These are phyloP conservation scores for Capsicum rhomboideum DNA, from an alignment of 257 asterid species.

Conservation along the genomic window DNA sequence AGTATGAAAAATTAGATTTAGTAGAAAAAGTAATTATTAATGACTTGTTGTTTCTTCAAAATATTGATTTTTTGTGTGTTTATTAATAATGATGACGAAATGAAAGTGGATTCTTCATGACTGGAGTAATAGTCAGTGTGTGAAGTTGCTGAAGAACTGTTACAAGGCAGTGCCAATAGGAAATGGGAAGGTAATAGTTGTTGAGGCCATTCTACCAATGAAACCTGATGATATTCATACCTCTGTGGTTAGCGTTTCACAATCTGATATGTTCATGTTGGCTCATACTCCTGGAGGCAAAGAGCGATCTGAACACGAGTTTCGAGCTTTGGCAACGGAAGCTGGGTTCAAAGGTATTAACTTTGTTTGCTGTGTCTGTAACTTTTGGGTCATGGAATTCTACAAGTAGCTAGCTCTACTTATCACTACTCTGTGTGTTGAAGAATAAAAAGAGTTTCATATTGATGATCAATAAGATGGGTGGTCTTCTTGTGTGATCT, in stretches of 20 bases:
- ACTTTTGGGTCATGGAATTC: constrained; percentile 31
- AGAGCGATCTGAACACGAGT: constrained; percentile 19
- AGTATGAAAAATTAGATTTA: background rate
- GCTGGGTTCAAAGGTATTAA: constrained; percentile 27
- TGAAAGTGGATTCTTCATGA: constrained; percentile 36
- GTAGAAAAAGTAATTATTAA: background rate
- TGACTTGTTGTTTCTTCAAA: too few species aligned
- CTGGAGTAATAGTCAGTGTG: constrained; percentile 28
- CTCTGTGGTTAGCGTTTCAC: background rate
- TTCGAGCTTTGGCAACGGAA: constrained; percentile 18
- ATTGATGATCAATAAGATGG: too few species aligned
- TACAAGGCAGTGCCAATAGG: constrained; percentile 18
- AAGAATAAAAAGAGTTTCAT: too few species aligned
- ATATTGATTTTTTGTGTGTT: too few species aligned
- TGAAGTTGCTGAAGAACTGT: constrained; percentile 23
- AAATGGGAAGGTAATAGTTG: constrained; percentile 24
- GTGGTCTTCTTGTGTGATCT: too few species aligned
- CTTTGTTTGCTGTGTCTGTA: constrained; percentile 9
- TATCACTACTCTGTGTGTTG: too few species aligned
- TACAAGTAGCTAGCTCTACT: constrained; percentile 8
- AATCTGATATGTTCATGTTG: constrained; percentile 24
- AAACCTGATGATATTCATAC: constrained; percentile 11
- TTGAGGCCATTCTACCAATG: constrained; percentile 9
- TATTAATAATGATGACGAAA: too few species aligned
- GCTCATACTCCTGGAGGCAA: constrained; percentile 32